Conservation (phyloP, 305 asterid species). For the Ilex paraguariensis region DNA sequence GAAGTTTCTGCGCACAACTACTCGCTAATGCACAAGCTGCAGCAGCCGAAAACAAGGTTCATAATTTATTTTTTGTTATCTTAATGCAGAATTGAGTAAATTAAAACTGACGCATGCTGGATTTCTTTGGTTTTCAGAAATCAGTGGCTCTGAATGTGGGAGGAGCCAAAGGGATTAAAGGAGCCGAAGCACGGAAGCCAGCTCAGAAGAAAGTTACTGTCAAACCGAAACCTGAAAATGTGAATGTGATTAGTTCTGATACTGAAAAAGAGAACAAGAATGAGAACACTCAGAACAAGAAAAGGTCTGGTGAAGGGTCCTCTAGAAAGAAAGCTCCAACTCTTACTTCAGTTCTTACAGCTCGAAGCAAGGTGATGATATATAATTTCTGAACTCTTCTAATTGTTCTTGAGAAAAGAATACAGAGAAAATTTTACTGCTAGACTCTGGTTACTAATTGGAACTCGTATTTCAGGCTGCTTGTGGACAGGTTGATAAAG, state of each 20-base stretch:
- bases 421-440: not conserved
- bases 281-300: slow-evolving; percentile 19
- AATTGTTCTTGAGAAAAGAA: not conserved
- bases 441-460: not conserved
- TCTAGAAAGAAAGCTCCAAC: slow-evolving; percentile 55
- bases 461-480: slow-evolving; percentile 47
- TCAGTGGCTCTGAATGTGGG: slow-evolving; percentile 31
- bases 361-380: slow-evolving; percentile 71
- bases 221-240: slow-evolving; percentile 57
- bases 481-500: slow-evolving; percentile 46
- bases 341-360: slow-evolving; percentile 78
- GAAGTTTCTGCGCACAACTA: slow-evolving; percentile 46
- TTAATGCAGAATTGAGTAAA: not conserved
- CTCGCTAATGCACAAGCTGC: slow-evolving; percentile 45
- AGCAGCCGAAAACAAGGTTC: slow-evolving; percentile 48
- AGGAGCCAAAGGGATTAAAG: slow-evolving; percentile 30
- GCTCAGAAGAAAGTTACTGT: slow-evolving; percentile 40
- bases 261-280: slow-evolving; percentile 26
- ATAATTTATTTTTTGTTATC: not conserved
- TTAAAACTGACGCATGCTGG: not conserved
- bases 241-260: slow-evolving; percentile 61
- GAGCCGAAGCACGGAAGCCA: slow-evolving; percentile 35
- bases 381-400: not conserved
- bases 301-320: slow-evolving; percentile 27
- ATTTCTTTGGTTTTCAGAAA: slow-evolving; percentile 26